Conservation (phyloP, 2,329 filamentous ascomycete species). For the Thyridium curvatum region DNA sequence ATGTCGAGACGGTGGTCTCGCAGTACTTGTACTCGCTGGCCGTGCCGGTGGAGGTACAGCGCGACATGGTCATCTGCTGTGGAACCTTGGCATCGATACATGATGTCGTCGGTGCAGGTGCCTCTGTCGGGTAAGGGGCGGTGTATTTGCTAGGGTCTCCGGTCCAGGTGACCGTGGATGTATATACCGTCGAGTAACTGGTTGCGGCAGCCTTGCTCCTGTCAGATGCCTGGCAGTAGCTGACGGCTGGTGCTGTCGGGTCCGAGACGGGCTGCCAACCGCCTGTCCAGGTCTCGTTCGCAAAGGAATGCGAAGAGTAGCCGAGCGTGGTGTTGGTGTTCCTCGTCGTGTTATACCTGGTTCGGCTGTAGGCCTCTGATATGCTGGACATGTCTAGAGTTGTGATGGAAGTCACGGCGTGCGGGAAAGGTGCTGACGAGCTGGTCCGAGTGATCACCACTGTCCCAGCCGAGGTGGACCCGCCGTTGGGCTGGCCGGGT, state of each 20-base stretch:
- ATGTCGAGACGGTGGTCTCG: constrained; percentile 6
- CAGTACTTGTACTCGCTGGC: constrained; percentile 4
- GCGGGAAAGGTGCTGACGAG: no score
- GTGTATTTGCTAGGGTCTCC: constrained; percentile 40
- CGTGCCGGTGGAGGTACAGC: constrained; percentile 6
- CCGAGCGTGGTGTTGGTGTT: no score
- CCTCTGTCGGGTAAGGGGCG: constrained; percentile 34
- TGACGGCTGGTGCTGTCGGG: constrained; percentile 2
- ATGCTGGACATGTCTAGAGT: no score
- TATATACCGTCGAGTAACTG: constrained; percentile 38
- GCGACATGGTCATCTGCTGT: constrained; percentile 4
- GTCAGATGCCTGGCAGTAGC: constrained; percentile 15
- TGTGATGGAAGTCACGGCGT: no score
- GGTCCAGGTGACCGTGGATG: constrained; percentile 41
- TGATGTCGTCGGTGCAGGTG: constrained; percentile 25
- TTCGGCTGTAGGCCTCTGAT: no score
- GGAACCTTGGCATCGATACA: constrained; percentile 24
- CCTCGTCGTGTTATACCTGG: no score
- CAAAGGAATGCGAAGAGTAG: no score
- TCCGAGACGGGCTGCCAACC: constrained; percentile 2
- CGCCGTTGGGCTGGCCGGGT: no score
- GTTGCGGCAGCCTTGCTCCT: constrained; percentile 12
- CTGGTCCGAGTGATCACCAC: no score
- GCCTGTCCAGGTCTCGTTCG: background rate
- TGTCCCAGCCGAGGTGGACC: no score